A percentile compares a stretch with the other conserved stretches of the same genome.
Evolutionary conservation across 345 rosid species (phyloP).

Genomic region (Orychophragmus violaceus): DNA sequence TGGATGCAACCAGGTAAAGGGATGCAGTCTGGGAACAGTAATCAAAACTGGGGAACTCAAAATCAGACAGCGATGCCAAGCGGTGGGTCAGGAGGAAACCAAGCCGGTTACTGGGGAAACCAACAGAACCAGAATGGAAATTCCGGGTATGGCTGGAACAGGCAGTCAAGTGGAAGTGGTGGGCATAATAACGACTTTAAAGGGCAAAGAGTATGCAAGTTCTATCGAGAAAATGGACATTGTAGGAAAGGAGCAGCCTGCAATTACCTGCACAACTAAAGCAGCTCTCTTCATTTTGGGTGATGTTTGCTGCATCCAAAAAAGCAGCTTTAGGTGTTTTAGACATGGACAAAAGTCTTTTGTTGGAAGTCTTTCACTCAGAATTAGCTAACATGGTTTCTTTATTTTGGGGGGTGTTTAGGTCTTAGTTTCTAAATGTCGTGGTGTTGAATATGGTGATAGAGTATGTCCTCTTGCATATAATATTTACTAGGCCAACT

Average conservation of each 20-base stretch:
- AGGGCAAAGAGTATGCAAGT: constrained; percentile 48
- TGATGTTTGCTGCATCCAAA: not conserved
- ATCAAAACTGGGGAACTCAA: constrained; percentile 40
- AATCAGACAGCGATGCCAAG: constrained; percentile 24
- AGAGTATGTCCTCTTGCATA: constrained; percentile 10
- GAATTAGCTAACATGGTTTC: not conserved
- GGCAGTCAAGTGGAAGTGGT: constrained; percentile 27
- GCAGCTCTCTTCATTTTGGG: not conserved
- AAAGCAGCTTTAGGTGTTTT: not conserved
- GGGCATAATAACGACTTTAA: constrained; percentile 31
- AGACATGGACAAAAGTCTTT: not conserved
- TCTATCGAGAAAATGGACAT: constrained; percentile 47
- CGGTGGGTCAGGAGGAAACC: constrained; percentile 46
- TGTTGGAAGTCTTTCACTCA: not conserved
- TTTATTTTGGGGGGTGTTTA: not conserved
- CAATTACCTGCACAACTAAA: constrained; percentile 54
- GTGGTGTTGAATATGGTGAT: not conserved
- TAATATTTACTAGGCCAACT: constrained; percentile 22
- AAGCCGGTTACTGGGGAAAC: constrained; percentile 39
- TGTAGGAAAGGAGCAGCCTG: constrained; percentile 73
- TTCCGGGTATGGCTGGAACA: constrained; percentile 47
- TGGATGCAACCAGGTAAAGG: constrained; percentile 54
- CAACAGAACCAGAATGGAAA: constrained; percentile 55
- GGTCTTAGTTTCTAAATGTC: not conserved
- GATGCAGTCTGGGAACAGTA: constrained; percentile 34